Percentiles rank a stretch among this genome's conserved stretches.
Conservation (phyloP, 352 stramenopile species). For the Phytophthora pinifolia region DNA sequence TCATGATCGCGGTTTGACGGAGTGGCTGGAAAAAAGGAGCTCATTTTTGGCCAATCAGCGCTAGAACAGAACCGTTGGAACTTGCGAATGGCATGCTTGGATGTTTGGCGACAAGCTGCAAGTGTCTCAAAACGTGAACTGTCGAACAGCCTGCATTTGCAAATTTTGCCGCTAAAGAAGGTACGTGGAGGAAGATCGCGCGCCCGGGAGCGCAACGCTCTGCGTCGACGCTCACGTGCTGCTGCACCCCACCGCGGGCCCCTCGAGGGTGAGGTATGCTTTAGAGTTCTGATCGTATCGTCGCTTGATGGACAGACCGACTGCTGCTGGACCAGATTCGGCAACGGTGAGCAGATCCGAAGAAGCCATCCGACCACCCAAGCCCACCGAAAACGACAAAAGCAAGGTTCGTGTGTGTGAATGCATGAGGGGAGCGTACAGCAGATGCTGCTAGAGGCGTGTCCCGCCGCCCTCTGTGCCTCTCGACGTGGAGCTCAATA, state of each 20-base stretch:
- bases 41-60: too few relatives aligned
- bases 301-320: constrained; percentile 5
- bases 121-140: too few relatives aligned
- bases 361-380: constrained; percentile 1
- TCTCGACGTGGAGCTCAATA: constrained; percentile 2
- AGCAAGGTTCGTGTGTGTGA: constrained; percentile 9
- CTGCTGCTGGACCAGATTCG: constrained; percentile 8
- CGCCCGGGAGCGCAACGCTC: too few relatives aligned
- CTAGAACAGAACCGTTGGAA: constrained; percentile 1
- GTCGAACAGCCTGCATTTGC: neutral
- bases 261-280: too few relatives aligned
- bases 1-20: too few relatives aligned
- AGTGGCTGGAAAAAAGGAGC: too few relatives aligned
- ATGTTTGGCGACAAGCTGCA: neutral
- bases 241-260: neutral
- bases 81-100: neutral
- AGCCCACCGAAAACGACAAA: neutral
- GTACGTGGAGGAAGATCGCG: too few relatives aligned
- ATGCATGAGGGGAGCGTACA: neutral
- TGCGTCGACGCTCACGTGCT: neutral
- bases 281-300: neutral
- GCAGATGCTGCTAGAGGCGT: neutral
- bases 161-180: too few relatives aligned
- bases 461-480: neutral
- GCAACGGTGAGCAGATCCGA: neutral